Conservation (phyloP, 257 asterid species). For the Leptodermis oblonga region DNA sequence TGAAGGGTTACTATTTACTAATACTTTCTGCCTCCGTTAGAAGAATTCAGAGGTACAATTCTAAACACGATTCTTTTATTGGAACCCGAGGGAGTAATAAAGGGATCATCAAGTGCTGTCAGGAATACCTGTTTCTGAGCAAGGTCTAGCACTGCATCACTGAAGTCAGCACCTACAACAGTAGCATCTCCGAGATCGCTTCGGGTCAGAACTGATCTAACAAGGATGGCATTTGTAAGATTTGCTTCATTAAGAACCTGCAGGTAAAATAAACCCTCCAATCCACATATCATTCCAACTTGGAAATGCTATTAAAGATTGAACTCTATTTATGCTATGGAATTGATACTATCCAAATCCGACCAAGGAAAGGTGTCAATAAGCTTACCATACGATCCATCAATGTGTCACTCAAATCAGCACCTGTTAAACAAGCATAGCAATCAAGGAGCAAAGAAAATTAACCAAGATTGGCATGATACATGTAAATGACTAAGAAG, state of each 20-base stretch:
- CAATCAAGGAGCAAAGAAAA: not conserved
- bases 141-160: slow-evolving; percentile 92
- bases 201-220: slow-evolving; percentile 80
- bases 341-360: not conserved
- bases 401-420: slow-evolving; percentile 90
- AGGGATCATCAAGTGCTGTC: not conserved
- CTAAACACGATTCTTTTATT: too few relatives aligned
- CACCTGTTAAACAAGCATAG: slow-evolving; percentile 44
- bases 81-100: not conserved
- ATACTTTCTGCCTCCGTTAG: too few relatives aligned
- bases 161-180: slow-evolving; percentile 87
- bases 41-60: too few relatives aligned
- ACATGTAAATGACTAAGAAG: not conserved
- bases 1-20: not conserved
- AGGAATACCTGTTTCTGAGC: slow-evolving; percentile 73
- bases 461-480: not conserved
- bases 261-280: slow-evolving; percentile 5
- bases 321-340: not conserved
- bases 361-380: too few relatives aligned
- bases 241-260: slow-evolving; percentile 92
- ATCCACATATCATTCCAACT: not conserved
- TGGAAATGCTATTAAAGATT: not conserved
- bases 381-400: slow-evolving; percentile 94
- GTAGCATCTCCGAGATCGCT: slow-evolving; percentile 93
- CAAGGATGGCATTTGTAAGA: slow-evolving; percentile 84